Conservation (phyloP, 2,329 filamentous ascomycete species). For the Colletotrichum musae region DNA sequence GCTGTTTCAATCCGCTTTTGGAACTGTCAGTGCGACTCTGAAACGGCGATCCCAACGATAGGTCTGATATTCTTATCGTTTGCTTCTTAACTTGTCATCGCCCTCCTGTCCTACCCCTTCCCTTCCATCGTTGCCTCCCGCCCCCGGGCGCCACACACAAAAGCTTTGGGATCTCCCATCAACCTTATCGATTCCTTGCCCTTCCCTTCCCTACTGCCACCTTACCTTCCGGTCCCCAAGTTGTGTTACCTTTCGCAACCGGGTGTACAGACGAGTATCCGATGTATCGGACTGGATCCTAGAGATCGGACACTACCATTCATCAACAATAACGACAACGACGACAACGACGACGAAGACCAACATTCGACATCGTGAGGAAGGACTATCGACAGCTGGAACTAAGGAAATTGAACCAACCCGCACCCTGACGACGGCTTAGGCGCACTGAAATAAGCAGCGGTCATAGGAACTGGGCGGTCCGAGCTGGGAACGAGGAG, state of each 20-base stretch:
- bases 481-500: not conserved
- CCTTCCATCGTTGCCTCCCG: constrained; percentile 28
- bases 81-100: constrained; percentile 40
- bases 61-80: constrained; percentile 49
- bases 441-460: not conserved
- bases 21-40: constrained; percentile 54
- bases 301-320: constrained; percentile 32
- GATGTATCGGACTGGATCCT: constrained; percentile 41
- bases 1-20: constrained; percentile 55
- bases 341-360: not conserved
- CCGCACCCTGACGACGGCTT: not conserved
- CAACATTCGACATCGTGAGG: not conserved
- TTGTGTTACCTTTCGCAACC: constrained; percentile 37
- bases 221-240: constrained; percentile 28
- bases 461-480: constrained; percentile 4
- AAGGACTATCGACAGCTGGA: constrained; percentile 9
- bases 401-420: not conserved
- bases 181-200: constrained; percentile 31
- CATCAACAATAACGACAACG: constrained; percentile 6
- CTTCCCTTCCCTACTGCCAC: constrained; percentile 31
- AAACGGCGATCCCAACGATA: constrained; percentile 56
- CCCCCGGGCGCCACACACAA: constrained; percentile 41
- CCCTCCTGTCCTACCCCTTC: constrained; percentile 37
- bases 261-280: constrained; percentile 40
- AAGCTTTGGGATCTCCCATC: constrained; percentile 41